phyloP scores from a whole-genome alignment of 805 yeast genomes.

The Lipomyces starkeyi region DNA sequence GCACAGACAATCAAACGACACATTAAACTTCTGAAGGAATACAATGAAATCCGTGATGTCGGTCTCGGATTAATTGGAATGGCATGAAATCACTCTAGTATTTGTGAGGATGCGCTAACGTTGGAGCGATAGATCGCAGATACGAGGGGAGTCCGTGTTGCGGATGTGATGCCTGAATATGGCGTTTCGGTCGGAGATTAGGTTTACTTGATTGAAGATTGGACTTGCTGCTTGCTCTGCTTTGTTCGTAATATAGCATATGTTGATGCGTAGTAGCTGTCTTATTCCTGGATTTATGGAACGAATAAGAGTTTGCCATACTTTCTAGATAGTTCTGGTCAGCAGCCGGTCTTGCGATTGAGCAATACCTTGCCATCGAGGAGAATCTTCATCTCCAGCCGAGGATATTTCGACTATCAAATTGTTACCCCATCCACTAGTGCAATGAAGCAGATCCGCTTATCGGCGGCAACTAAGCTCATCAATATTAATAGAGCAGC shows the following conservation, averaged over 20 bases:
- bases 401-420: too few species aligned
- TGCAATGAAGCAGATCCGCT: neutral
- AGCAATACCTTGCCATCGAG: neutral
- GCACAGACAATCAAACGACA: conserved; percentile 57
- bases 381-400: too few species aligned
- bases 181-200: conserved; percentile 28
- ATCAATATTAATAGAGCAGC: neutral
- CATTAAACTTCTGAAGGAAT: conserved; percentile 58
- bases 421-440: too few species aligned
- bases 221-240: conserved; percentile 7
- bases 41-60: conserved; percentile 68
- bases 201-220: neutral
- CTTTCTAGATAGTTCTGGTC: too few species aligned
- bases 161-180: conserved; percentile 29
- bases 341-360: neutral
- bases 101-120: conserved; percentile 1
- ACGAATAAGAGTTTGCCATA: too few species aligned
- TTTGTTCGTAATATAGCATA: neutral
- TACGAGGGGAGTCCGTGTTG: conserved; percentile 27
- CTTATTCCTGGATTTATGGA: too few species aligned
- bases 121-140: conserved; percentile 28
- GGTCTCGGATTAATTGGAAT: conserved; percentile 62
- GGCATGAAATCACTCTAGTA: conserved; percentile 44
- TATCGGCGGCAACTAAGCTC: neutral
- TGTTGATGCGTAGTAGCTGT: neutral